Evolutionary conservation across 2,329 filamentous ascomycete species (phyloP).

Genomic region (Paradendryphiella salina): DNA sequence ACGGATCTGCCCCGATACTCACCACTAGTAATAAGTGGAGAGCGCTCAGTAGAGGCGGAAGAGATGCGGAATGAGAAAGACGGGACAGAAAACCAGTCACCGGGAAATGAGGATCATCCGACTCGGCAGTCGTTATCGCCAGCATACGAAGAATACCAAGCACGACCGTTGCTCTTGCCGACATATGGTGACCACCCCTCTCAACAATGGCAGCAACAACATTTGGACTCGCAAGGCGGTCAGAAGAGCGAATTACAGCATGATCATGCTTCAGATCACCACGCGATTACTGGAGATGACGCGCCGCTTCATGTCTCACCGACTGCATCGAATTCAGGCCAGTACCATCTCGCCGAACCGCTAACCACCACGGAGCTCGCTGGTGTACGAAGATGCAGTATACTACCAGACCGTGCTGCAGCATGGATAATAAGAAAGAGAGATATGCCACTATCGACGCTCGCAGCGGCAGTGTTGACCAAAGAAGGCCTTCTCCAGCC

Average conservation of each 20-base stretch:
- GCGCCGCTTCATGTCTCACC: neutral
- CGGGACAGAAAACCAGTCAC: neutral
- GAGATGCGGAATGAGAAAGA: constrained; percentile 17
- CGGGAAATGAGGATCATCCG: neutral
- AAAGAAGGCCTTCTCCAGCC: constrained; percentile 29
- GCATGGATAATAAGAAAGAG: constrained; percentile 36
- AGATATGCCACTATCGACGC: constrained; percentile 28
- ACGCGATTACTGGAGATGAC: neutral
- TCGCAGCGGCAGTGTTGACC: constrained; percentile 35
- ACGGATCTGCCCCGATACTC: constrained; percentile 29
- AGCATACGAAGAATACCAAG: neutral
- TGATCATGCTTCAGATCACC: neutral
- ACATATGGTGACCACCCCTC: neutral
- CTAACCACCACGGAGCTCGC: neutral
- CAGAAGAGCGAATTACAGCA: neutral
- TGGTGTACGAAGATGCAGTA: constrained; percentile 24
- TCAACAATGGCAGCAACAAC: neutral
- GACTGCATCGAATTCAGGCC: neutral
- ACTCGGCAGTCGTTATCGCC: neutral
- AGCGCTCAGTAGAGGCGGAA: constrained; percentile 26
- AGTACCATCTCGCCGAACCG: neutral
- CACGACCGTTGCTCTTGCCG: neutral
- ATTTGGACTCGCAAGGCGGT: neutral
- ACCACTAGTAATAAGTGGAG: constrained; percentile 12
- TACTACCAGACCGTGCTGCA: constrained; percentile 31